phyloP scores from a whole-genome alignment of 768 basidiomycete genomes.

The Boletus reticulatus region DNA sequence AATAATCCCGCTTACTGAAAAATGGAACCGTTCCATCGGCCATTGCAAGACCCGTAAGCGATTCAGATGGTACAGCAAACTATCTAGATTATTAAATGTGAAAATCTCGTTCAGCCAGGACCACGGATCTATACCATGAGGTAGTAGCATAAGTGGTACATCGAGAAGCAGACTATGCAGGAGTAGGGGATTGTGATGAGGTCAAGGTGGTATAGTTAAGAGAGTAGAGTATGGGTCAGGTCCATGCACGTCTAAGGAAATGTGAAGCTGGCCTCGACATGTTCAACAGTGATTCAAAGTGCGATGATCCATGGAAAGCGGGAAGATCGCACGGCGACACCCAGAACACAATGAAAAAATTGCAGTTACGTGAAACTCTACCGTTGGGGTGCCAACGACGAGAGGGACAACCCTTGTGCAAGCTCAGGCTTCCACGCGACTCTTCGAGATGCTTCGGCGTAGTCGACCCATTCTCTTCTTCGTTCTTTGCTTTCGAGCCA shows the following conservation, averaged over 20 bases:
- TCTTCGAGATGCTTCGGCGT: conserved; percentile 71
- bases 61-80: conserved; percentile 20
- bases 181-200: conserved; percentile 15
- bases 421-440: conserved; percentile 87
- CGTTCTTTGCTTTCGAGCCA: conserved; percentile 84
- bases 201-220: conserved; percentile 29
- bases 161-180: conserved; percentile 31
- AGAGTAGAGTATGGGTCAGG: conserved; percentile 28
- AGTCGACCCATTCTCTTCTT: conserved; percentile 85
- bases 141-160: conserved; percentile 28
- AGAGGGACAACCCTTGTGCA: conserved; percentile 69
- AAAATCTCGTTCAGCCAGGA: conserved; percentile 10
- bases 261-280: conserved; percentile 15
- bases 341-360: not conserved
- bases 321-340: conserved; percentile 13
- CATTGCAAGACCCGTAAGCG: conserved; percentile 1
- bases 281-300: conserved; percentile 10
- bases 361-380: conserved; percentile 26
- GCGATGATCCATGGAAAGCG: conserved; percentile 7
- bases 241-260: conserved; percentile 22
- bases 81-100: conserved; percentile 29
- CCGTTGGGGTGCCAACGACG: conserved; percentile 62
- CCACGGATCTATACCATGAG: conserved; percentile 28
- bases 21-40: conserved; percentile 1
- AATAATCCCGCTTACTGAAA: conserved; percentile 24